Base-by-base conservation (phyloP, 306 rosid species). In the Cucurbita moschata region DNA sequence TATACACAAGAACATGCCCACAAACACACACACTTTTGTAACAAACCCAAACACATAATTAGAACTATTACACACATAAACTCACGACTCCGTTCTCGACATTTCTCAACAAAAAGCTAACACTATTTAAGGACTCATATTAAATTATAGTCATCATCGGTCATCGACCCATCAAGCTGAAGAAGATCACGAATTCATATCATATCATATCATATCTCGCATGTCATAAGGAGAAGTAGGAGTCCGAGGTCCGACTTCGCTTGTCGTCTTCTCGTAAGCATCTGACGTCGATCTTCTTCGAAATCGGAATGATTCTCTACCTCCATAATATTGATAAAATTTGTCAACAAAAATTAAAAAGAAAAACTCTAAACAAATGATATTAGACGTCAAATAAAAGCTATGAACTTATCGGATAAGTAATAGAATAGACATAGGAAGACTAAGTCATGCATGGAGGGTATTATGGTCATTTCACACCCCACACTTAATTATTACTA, bases 211-310 rank as follows among this genome's bases (percentile, higher is more conserved):
- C 74, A 69, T 12, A 69, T 69, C 44, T 69, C 75, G 52, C 61
- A 51, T 71, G 75, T 53, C 75, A 30, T 57, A 73, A 58, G 77
- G 68, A 73, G 77, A 73, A 73, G 43, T 58, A 43, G 69, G 69
- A 46, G 64, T 37, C 65, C 76, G 47, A 10, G 19, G 5, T 72
- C 76, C 39, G 1, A 46, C 69, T 16, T 72, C 76, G 10, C 37
- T 38, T 38, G 77, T 16, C n/a, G 77, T 16, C 30, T 73, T 73
- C 57, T 59, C 77, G 0, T 12, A 44, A 5, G 46, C 68, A 5
- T 73, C 69, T 8, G 68, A 58, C 7, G 69, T 43, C 18, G 77
- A 73, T 58, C 77, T 43, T 51, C 77, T 57, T 73, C 77, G 69
- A 6, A 58, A 73, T 21, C 77, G 67, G 2, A 73, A 73, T 11